These are phyloP conservation scores for Talaromyces funiculosus DNA, from an alignment of 2,329 filamentous ascomycete species.

Conservation along the genomic window DNA sequence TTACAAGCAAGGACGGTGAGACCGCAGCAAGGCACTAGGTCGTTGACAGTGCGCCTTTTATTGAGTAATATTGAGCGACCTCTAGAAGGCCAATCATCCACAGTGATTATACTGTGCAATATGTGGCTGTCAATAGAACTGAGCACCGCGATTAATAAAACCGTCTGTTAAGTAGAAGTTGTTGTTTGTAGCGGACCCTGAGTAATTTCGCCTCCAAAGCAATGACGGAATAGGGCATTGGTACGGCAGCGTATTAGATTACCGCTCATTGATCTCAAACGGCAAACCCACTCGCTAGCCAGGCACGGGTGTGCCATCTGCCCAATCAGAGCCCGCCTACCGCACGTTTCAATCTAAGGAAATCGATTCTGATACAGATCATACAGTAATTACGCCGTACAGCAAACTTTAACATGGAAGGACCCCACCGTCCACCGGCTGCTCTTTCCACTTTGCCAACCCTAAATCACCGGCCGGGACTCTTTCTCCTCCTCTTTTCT, in stretches of 20 bases:
- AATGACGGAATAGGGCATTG: not conserved
- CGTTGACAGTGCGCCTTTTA: not conserved
- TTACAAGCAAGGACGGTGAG: not conserved
- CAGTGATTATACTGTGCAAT: not conserved
- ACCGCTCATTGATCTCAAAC: slow-evolving; percentile 6
- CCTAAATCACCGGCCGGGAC: slow-evolving; percentile 2
- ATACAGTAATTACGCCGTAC: not conserved
- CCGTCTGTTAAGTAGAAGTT: not conserved
- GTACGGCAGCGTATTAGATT: slow-evolving; percentile 1
- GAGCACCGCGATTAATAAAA: not conserved
- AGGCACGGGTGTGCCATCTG: not conserved
- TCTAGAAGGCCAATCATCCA: not conserved
- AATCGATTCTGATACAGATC: not conserved
- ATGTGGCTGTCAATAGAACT: not conserved
- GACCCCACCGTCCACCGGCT: not conserved
- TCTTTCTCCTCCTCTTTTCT: not conserved
- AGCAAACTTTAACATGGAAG: not conserved
- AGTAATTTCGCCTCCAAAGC: not conserved
- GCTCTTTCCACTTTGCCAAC: slow-evolving; percentile 6
- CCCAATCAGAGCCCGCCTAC: not conserved
- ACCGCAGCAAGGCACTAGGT: not conserved
- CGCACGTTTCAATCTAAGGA: not conserved
- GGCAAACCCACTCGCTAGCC: not conserved
- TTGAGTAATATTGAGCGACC: no score
- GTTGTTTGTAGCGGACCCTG: not conserved